These are phyloP conservation scores for Boletus reticulatus DNA, from an alignment of 768 basidiomycete species.

Conservation along the genomic window DNA sequence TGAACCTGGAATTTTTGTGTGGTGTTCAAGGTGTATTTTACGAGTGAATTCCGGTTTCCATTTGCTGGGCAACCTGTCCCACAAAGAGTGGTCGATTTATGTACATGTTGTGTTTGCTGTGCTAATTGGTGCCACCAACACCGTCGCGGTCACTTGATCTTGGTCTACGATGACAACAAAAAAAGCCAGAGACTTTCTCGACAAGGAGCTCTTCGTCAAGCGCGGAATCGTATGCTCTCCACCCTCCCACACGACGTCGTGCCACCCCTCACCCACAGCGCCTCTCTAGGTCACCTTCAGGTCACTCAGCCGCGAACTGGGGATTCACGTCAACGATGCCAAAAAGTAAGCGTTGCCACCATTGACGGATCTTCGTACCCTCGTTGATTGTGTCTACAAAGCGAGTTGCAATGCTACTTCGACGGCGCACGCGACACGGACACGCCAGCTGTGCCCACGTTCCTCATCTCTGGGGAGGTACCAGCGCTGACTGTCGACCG, in stretches of 20 bases:
- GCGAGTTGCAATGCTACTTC: conserved; percentile 63
- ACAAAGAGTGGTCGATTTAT: no score
- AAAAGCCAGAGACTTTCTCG: conserved; percentile 39
- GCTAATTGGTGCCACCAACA: conserved; percentile 4
- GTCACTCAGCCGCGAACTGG: conserved; percentile 66
- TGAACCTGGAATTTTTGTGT: not conserved
- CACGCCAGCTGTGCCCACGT: conserved; percentile 52
- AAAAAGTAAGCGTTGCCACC: conserved; percentile 58
- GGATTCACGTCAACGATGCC: conserved; percentile 72
- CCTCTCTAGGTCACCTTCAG: conserved; percentile 70
- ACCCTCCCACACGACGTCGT: not conserved
- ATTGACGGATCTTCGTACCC: not conserved
- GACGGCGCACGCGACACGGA: conserved; percentile 38
- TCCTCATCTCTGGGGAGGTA: conserved; percentile 62
- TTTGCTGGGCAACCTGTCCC: no score
- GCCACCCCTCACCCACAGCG: not conserved
- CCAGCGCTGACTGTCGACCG: conserved; percentile 16
- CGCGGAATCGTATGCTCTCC: conserved; percentile 40
- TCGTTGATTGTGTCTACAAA: conserved; percentile 24
- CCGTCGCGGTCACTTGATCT: no score
- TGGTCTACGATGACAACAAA: conserved; percentile 24
- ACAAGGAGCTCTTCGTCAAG: conserved; percentile 45
- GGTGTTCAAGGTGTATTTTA: not conserved
- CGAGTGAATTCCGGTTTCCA: no score
- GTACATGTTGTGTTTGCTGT: not conserved